Percentiles rank a stretch among this genome's conserved stretches.
Evolutionary conservation across 306 rosid genomes (phyloP).

Genomic region (Trifolium pratense): DNA sequence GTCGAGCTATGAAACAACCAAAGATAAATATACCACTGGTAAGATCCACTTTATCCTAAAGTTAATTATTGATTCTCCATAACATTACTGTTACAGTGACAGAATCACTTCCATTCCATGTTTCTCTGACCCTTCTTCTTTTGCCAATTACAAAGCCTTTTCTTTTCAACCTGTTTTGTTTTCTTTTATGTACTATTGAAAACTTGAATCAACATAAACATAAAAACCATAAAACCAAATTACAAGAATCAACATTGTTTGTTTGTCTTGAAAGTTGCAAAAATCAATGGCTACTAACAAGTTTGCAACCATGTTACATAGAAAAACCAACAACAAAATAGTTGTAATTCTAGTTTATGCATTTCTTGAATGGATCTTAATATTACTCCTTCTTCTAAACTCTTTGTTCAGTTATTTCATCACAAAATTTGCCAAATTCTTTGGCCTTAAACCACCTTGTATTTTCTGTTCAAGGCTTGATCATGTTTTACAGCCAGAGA

Average conservation of each 20-base stretch:
- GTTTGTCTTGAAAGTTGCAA: background rate
- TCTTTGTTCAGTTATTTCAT: constrained; percentile 67
- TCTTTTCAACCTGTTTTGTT: constrained; percentile 27
- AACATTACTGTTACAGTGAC: constrained; percentile 40
- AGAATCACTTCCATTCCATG: constrained; percentile 31
- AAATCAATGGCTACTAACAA: constrained; percentile 66
- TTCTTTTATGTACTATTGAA: background rate
- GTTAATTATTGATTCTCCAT: constrained; percentile 31
- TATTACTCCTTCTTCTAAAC: constrained; percentile 70
- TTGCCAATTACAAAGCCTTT: constrained; percentile 11
- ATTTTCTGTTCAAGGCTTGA: constrained; percentile 72
- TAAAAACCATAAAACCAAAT: no score
- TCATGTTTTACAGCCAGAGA: no score
- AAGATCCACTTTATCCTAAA: constrained; percentile 39
- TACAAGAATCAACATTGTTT: no score
- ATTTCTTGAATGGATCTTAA: constrained; percentile 77
- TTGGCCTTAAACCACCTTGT: constrained; percentile 76
- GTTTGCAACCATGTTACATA: constrained; percentile 65
- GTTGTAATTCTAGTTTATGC: constrained; percentile 61
- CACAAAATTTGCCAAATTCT: constrained; percentile 56
- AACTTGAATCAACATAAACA: no score
- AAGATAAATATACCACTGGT: constrained; percentile 30
- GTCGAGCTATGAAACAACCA: constrained; percentile 42
- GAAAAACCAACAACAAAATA: constrained; percentile 59
- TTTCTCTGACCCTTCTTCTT: constrained; percentile 41